A percentile compares a stretch with the other conserved stretches of the same genome.
Evolutionary conservation across 2,329 filamentous ascomycete species (phyloP).

Genomic region (Juglanconis juglandina): DNA sequence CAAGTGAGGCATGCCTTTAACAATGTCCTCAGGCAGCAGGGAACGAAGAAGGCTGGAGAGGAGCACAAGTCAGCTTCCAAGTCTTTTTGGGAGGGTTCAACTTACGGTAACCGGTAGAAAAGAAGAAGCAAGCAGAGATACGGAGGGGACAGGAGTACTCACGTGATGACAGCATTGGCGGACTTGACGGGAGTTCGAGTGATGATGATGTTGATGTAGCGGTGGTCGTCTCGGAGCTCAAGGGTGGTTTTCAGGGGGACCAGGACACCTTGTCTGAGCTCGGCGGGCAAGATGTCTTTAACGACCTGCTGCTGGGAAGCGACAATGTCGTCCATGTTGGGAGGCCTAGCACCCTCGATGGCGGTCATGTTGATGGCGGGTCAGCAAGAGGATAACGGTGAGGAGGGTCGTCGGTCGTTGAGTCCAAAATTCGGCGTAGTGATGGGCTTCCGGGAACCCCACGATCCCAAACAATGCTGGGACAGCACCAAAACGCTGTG

Average conservation of each 20-base stretch:
- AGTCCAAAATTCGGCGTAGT: background rate
- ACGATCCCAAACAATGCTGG: background rate
- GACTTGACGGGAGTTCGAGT: slow-evolving; percentile 69
- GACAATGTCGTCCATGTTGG: slow-evolving; percentile 23
- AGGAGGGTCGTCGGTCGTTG: background rate
- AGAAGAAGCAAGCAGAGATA: background rate
- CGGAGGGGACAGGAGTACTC: slow-evolving; percentile 33
- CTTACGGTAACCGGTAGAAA: background rate
- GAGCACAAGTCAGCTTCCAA: slow-evolving; percentile 23
- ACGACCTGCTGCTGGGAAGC: slow-evolving; percentile 30
- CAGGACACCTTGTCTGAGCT: slow-evolving; percentile 46
- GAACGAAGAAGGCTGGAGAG: slow-evolving; percentile 49
- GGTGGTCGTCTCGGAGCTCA: slow-evolving; percentile 58
- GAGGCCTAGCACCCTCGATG: slow-evolving; percentile 12
- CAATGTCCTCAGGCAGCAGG: slow-evolving; percentile 56
- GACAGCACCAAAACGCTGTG: background rate
- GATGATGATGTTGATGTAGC: slow-evolving; percentile 62
- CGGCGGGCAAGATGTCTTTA: slow-evolving; percentile 28
- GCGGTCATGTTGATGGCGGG: slow-evolving; percentile 2
- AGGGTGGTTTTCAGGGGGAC: slow-evolving; percentile 63
- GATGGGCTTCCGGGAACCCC: background rate
- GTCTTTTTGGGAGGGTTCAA: background rate
- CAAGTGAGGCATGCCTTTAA: slow-evolving; percentile 66
- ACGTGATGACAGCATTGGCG: slow-evolving; percentile 72
- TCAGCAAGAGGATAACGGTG: background rate